Evolutionary conservation across 2,329 filamentous ascomycete genomes (phyloP), one percentile per base, ranked within the genome.

Genomic region (Calonectria hongkongensis): DNA sequence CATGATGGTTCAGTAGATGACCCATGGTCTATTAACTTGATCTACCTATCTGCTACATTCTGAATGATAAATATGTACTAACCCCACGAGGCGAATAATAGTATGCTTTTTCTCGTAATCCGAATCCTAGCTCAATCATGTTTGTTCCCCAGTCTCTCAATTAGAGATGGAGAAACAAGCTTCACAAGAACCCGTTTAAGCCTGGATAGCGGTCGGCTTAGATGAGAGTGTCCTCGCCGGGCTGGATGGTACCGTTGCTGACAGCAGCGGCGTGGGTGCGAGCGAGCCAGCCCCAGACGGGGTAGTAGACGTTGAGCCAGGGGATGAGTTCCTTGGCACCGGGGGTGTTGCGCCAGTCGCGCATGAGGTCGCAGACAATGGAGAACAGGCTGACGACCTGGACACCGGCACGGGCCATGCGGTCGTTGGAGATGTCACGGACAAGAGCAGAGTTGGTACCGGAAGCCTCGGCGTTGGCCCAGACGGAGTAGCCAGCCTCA

Each of bases 401-500:
- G 4, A 94, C 93, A 43, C 93, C 93, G 0, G 92, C 92, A 28
- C 85, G 80, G 68, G 89, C 86, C 92, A 94, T 94, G 58, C 92
- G 89, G 39, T 89, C 86, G 82, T 94, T 94, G 47, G 92, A 89
- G 63, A 91, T 88, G 72, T 92, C 90, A 8, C 91, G 88, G 71
- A 93, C 87, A 54, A 92, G 87, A 47, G 85, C 80, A 2, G 88
- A 90, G 25, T 91, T 91, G 1, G 93, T 95, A 1, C 93, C 93
- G 0, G 89, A 92, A 2, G 92, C 93, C 78, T 95, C 93, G 66
- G 92, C 88, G 83, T 94, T 94, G 77, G 92, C 93, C 85, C 89
- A 95, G 71, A 95, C 93, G 45, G 89, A 89, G 86, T 94, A 95
- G 30, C 93, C 94, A 51, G 90, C 92, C 16, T 91, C 89, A 43